Evolutionary conservation across 495 filamentous ascomycete species (phyloP), one percentile per base, ranked within the genome.

Genomic region (Achaetomiella virescens): DNA sequence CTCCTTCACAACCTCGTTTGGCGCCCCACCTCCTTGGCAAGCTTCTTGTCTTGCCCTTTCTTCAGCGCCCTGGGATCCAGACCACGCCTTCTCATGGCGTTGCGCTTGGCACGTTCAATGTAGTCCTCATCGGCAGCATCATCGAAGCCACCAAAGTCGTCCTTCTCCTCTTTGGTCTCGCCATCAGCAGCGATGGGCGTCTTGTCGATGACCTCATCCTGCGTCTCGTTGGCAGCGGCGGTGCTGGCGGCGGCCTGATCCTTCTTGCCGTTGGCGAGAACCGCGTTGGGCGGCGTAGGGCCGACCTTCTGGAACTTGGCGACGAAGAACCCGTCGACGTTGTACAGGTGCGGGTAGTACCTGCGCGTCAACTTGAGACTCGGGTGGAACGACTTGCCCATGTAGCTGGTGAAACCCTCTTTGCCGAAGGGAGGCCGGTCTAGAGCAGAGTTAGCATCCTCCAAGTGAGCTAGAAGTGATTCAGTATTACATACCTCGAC

Each of bases 281-380:
- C 77, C 12, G 77, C 76, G 36, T 78, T 79, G 29, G 73, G 71
- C 0, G 86, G 83, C 12, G 85, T 88, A 0, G 87, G 87, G 12
- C 82, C 93, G 27, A 80, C 81, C 81, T 98, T 98, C 75, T 95
- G 92, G 67, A 98, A 85, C 72, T 97, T 98, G 65, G 89, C 87
- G 54, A 97, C 93, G 68, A 95, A 98, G 84, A 98, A 98, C 51
- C 93, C 93, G 61, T 98, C 93, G 24, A 98, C 88, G 75, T 98
- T 98, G 76, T 92, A 91, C 41, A 88, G 79, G 62, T 97, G 92
- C 0, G 92, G 92, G 72, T 97, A 97, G 72, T 89, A 98, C 49
- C 95, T 79, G 48, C 89, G 80, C 15, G 92, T 92, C 62, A 90
- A 73, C 61, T 87, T 88, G 80, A 98, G 84, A 68, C 82, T 87